Percentiles rank a stretch among this genome's conserved stretches.
Conservation (phyloP, 2,329 filamentous ascomycete genomes). For the Aphanoascus verrucosus region DNA sequence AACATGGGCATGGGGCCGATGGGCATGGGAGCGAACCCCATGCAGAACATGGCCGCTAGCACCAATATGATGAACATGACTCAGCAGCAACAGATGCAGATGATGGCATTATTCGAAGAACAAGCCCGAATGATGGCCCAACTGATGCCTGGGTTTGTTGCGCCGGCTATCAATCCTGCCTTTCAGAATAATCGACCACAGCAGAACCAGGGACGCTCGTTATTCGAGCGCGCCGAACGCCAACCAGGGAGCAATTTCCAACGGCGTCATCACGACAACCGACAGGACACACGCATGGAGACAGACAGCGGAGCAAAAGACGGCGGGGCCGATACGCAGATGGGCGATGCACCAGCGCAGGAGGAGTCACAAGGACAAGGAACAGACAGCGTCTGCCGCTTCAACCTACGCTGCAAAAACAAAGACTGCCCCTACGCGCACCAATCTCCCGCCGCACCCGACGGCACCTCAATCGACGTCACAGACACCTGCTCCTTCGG, state of each 20-base stretch:
- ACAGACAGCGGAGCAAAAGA: slow-evolving; percentile 26
- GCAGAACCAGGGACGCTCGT: slow-evolving; percentile 44
- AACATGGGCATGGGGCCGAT: slow-evolving; percentile 18
- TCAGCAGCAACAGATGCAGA: slow-evolving; percentile 59
- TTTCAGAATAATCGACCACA: slow-evolving; percentile 39
- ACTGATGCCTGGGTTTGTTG: slow-evolving; percentile 48
- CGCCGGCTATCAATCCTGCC: slow-evolving; percentile 44
- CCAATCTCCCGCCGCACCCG: slow-evolving; percentile 80
- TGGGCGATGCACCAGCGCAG: slow-evolving; percentile 23
- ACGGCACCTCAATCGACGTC: slow-evolving; percentile 65
- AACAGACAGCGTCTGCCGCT: slow-evolving; percentile 67
- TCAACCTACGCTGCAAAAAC: slow-evolving; percentile 79
- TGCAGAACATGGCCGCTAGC: slow-evolving; percentile 34
- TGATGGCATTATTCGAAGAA: slow-evolving; percentile 71
- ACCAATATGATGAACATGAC: slow-evolving; percentile 47
- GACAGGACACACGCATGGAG: slow-evolving; percentile 19
- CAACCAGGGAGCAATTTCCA: slow-evolving; percentile 23
- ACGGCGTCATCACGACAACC: slow-evolving; percentile 2
- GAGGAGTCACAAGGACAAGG: slow-evolving; percentile 44
- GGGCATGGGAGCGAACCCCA: slow-evolving; percentile 21
- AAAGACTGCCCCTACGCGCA: slow-evolving; percentile 87
- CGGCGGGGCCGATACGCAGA: slow-evolving; percentile 29
- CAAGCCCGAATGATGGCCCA: slow-evolving; percentile 79
- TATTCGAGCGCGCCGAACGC: slow-evolving; percentile 60
- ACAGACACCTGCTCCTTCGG: slow-evolving; percentile 73